Percentiles rank a stretch among this genome's conserved stretches.
Conservation (phyloP, 352 stramenopile species). For the Phytophthora melonis region DNA sequence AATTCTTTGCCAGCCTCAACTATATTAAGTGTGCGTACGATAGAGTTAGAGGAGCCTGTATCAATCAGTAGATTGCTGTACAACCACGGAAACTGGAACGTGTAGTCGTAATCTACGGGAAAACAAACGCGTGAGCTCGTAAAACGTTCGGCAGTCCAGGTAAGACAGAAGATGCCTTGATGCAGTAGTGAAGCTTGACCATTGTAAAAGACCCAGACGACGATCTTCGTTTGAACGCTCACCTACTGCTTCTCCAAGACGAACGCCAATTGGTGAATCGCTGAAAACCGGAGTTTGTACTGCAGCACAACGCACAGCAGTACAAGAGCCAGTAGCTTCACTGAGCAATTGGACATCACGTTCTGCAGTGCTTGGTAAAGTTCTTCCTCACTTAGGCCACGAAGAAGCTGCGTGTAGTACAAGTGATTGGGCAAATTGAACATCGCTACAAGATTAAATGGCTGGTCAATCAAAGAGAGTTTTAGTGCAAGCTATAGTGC, state of each 20-base stretch:
- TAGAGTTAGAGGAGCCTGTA: too few species aligned
- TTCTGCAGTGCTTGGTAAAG: slow-evolving; percentile 26
- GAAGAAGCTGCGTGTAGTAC: slow-evolving; percentile 32
- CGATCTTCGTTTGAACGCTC: slow-evolving; percentile 38
- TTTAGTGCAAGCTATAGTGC: too few species aligned
- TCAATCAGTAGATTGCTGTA: not conserved
- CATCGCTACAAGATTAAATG: slow-evolving; percentile 34
- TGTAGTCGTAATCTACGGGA: slow-evolving; percentile 5
- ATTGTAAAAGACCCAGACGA: slow-evolving; percentile 47
- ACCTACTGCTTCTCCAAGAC: slow-evolving; percentile 38
- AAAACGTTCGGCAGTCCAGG: too few species aligned
- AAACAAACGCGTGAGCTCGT: too few species aligned
- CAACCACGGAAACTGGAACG: slow-evolving; percentile 9
- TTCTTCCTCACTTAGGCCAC: slow-evolving; percentile 15
- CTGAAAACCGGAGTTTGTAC: slow-evolving; percentile 9
- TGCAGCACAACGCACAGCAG: slow-evolving; percentile 12
- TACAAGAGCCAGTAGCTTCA: slow-evolving; percentile 27
- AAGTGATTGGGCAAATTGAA: slow-evolving; percentile 31
- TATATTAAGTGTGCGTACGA: too few species aligned
- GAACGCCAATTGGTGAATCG: slow-evolving; percentile 43
- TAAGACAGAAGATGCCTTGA: slow-evolving; percentile 11
- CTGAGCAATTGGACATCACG: slow-evolving; percentile 23
- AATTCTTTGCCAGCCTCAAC: too few species aligned
- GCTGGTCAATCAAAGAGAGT: not conserved
- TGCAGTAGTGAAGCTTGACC: slow-evolving; percentile 34